A percentile compares a stretch with the other conserved stretches of the same genome.
Conservation (phyloP, 2,329 filamentous ascomycete genomes). For the Dryadomyces sulphureus region DNA sequence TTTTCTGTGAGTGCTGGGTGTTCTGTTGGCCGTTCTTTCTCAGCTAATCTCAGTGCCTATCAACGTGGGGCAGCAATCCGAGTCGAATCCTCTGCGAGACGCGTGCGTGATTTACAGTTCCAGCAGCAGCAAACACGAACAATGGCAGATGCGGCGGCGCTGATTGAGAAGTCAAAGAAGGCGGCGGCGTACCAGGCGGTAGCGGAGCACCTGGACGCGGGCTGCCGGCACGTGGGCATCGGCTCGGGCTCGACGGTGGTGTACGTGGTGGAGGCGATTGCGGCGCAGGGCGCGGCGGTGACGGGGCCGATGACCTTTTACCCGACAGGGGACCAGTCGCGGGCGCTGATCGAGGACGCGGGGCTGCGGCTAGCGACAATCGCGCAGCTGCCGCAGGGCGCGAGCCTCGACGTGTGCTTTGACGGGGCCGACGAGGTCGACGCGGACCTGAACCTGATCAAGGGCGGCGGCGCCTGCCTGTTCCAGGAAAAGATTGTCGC, state of each 20-base stretch:
- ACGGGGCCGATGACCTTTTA: conserved; percentile 64
- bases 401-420: conserved; percentile 74
- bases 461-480: conserved; percentile 91
- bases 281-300: conserved; percentile 37
- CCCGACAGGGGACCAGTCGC: conserved; percentile 83
- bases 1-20: too few species aligned
- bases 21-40: too few species aligned
- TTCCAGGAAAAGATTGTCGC: conserved; percentile 97
- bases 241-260: conserved; percentile 71
- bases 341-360: conserved; percentile 67
- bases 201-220: conserved; percentile 50
- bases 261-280: conserved; percentile 74
- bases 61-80: too few species aligned
- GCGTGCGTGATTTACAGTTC: not conserved
- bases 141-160: conserved; percentile 11
- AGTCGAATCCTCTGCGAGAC: not conserved
- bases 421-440: conserved; percentile 97
- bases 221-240: conserved; percentile 57
- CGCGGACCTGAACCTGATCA: conserved; percentile 88
- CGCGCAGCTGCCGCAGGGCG: conserved; percentile 46
- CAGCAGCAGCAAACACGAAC: not conserved
- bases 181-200: conserved; percentile 62
- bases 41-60: too few species aligned
- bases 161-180: conserved; percentile 60
- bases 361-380: conserved; percentile 66